Base-by-base conservation (phyloP, 768 basidiomycete genomes). In the Lentinula raphanica region DNA sequence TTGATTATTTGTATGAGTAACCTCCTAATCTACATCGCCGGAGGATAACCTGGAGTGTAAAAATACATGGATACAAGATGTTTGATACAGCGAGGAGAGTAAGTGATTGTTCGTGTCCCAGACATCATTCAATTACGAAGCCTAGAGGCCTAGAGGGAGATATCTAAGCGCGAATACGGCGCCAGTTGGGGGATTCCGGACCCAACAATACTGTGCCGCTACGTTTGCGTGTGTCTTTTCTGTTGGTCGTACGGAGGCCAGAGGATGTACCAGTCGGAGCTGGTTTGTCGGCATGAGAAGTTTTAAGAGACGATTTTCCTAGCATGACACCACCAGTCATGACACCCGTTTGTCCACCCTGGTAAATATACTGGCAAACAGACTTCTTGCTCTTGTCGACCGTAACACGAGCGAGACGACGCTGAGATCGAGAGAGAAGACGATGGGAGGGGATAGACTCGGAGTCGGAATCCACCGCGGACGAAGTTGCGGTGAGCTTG, bases 301-400 rank as follows among this genome's bases (percentile, higher is more conserved):
- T 21, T 2, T 27, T 45, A 23, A 19, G 29, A 31, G 40, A 8
- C 3, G 3, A 27, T 25, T n/a, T 32, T 3, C 56, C 56, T 6
- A 57, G 35, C 56, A 57, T 57, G 23, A 57, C 56, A 17, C 56
- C 56, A 23, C 56, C 56, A 5, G 42, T 45, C 44, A 57, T 45
- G 4, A 57, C 56, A 21, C 42, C 29, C 28, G 56, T 57, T 45
- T 57, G 27, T 8, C 56, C 56, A 38, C 45, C 56, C 19, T 57
- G 44, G 32, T 57, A 57, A 12, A 13, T 45, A 29, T 48, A 57
- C 15, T 25, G 27, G 11, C 17, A 17, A 2, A 48, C 8, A 8
- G 40, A 42, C 2, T 17, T 13, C 21, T 57, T 57, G 23, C 5
- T 35, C 28, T 46, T 48, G 23, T 49, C 25, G 2, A 57, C 45